These are phyloP conservation scores for Exsudoporus frostii DNA, from an alignment of 768 basidiomycete genomes.

Conservation along the genomic window DNA sequence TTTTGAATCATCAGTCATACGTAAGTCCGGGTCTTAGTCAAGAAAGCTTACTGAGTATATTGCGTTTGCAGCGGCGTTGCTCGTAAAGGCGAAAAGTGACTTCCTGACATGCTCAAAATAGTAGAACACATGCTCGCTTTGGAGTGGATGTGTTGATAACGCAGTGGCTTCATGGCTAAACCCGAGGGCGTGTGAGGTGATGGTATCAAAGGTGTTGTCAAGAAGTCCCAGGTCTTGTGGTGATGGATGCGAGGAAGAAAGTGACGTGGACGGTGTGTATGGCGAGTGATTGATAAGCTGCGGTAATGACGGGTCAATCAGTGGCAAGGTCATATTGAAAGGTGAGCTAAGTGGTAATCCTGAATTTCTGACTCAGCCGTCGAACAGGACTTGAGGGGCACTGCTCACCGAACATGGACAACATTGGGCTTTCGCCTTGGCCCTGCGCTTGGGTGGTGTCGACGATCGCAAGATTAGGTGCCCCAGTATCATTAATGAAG, in stretches of 20 bases:
- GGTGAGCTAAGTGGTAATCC: slow-evolving; percentile 31
- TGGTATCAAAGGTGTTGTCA: slow-evolving; percentile 34
- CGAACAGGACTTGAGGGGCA: neutral
- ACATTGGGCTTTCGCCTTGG: slow-evolving; percentile 25
- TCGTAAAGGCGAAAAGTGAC: slow-evolving; percentile 63
- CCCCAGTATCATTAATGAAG: slow-evolving; percentile 20
- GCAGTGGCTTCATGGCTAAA: slow-evolving; percentile 20
- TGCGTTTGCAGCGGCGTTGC: slow-evolving; percentile 57
- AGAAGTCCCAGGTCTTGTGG: slow-evolving; percentile 33
- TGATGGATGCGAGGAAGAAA: slow-evolving; percentile 35
- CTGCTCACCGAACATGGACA: slow-evolving; percentile 30
- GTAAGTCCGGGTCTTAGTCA: slow-evolving; percentile 1
- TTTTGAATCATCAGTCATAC: slow-evolving; percentile 12
- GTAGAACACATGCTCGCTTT: slow-evolving; percentile 62
- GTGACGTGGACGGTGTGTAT: slow-evolving; percentile 33
- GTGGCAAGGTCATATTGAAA: slow-evolving; percentile 25
- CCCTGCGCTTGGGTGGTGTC: slow-evolving; percentile 17
- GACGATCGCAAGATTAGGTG: slow-evolving; percentile 20
- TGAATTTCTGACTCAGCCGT: slow-evolving; percentile 15
- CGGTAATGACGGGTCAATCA: slow-evolving; percentile 29
- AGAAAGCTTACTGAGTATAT: slow-evolving; percentile 57
- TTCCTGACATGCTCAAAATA: slow-evolving; percentile 73
- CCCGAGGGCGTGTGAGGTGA: slow-evolving; percentile 30
- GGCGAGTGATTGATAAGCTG: slow-evolving; percentile 31
- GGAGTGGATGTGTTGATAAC: slow-evolving; percentile 41